phyloP scores from a whole-genome alignment of 805 yeast genomes.

The Ogataea zsoltii region DNA sequence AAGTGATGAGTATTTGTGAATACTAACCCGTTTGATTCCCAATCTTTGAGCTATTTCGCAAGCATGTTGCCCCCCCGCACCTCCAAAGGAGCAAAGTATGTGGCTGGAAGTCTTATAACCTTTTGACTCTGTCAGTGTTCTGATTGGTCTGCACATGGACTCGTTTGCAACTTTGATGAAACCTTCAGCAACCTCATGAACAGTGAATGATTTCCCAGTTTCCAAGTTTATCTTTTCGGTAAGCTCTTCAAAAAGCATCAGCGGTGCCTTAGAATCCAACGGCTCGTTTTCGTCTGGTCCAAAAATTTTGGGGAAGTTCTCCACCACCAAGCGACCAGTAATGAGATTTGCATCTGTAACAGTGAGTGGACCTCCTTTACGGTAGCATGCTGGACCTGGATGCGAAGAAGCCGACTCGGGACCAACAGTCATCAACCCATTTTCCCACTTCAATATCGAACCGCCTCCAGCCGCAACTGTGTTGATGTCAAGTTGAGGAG shows the following conservation, averaged over 20 bases:
- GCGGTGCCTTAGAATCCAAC: conserved; percentile 56
- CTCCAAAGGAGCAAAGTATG: conserved; percentile 80
- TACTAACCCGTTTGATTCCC: conserved; percentile 64
- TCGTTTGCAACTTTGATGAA: conserved; percentile 82
- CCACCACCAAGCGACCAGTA: conserved; percentile 70
- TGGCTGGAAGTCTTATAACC: conserved; percentile 69
- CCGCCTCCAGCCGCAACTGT: conserved; percentile 91
- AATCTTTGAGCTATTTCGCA: conserved; percentile 69
- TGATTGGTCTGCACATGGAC: conserved; percentile 85
- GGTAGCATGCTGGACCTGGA: conserved; percentile 87
- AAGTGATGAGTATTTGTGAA: conserved; percentile 79
- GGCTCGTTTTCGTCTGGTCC: conserved; percentile 78
- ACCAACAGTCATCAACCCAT: conserved; percentile 80
- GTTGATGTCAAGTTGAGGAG: conserved; percentile 79
- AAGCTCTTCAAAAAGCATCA: conserved; percentile 50
- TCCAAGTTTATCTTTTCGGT: conserved; percentile 56
- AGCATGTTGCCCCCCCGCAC: conserved; percentile 92
- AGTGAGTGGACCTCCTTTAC: conserved; percentile 82
- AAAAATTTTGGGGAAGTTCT: conserved; percentile 76
- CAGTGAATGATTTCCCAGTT: conserved; percentile 43
- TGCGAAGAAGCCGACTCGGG: conserved; percentile 87
- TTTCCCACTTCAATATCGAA: conserved; percentile 62
- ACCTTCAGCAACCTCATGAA: conserved; percentile 76
- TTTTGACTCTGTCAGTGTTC: conserved; percentile 79
- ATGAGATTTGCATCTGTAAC: conserved; percentile 83